Conservation (phyloP, 2,329 filamentous ascomycete species). For the Xylaria digitata region DNA sequence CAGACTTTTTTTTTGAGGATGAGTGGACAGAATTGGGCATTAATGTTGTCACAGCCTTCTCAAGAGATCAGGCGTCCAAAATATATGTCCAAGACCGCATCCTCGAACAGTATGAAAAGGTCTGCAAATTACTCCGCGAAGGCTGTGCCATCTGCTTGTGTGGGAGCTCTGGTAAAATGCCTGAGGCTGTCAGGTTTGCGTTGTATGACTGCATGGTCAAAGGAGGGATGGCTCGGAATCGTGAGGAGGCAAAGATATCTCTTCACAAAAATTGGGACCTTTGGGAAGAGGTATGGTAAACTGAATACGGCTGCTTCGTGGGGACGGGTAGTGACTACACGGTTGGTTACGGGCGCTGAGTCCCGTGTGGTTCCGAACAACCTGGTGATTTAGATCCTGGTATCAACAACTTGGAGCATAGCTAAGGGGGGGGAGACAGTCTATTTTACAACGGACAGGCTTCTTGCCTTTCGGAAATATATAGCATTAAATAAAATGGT, state of each 20-base stretch:
- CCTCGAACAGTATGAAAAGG: slow-evolving; percentile 54
- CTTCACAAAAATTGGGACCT: slow-evolving; percentile 46
- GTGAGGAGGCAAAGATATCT: slow-evolving; percentile 54
- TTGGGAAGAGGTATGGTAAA: slow-evolving; percentile 71
- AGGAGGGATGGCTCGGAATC: slow-evolving; percentile 49
- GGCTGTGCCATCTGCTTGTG: slow-evolving; percentile 64
- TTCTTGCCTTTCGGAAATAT: too few relatives aligned
- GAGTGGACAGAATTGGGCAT: slow-evolving; percentile 74
- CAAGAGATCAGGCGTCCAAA: slow-evolving; percentile 70
- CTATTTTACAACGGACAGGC: background rate
- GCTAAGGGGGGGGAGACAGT: background rate
- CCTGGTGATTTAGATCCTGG: background rate
- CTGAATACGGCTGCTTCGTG: background rate
- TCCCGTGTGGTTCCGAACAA: background rate
- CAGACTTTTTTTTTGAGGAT: slow-evolving; percentile 83
- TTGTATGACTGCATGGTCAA: slow-evolving; percentile 62
- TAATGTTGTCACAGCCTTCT: slow-evolving; percentile 73
- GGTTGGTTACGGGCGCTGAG: background rate
- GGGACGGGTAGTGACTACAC: too few relatives aligned
- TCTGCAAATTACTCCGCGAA: slow-evolving; percentile 54
- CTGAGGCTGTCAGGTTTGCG: slow-evolving; percentile 63
- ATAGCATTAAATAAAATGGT: too few relatives aligned
- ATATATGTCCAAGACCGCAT: slow-evolving; percentile 68
- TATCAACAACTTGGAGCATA: background rate
- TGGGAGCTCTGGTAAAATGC: slow-evolving; percentile 69